phyloP scores from a whole-genome alignment of 2,329 filamentous ascomycete species.

The Phaeosphaeria sp. region DNA sequence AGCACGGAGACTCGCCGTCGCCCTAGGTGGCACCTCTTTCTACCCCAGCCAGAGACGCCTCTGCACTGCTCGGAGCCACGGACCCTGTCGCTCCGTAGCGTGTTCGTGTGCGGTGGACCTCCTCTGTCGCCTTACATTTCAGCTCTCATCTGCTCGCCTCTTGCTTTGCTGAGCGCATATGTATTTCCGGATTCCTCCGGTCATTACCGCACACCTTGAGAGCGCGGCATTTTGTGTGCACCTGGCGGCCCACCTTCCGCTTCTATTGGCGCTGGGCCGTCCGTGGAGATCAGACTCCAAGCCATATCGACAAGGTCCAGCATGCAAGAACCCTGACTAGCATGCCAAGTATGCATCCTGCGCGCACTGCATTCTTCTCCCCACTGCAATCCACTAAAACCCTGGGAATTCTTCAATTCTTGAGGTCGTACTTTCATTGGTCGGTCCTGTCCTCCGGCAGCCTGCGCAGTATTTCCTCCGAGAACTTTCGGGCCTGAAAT shows the following conservation, averaged over 20 bases:
- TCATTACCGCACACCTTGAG: background rate
- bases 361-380: slow-evolving; percentile 12
- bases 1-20: slow-evolving; percentile 15
- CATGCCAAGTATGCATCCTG: slow-evolving; percentile 2
- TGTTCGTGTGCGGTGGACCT: background rate
- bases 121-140: too few species aligned
- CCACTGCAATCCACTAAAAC: slow-evolving; percentile 33
- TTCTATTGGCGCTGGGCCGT: slow-evolving; percentile 27
- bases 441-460: background rate
- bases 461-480: background rate
- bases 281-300: slow-evolving; percentile 21
- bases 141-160: background rate
- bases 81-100: slow-evolving; percentile 16
- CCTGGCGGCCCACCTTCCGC: slow-evolving; percentile 34
- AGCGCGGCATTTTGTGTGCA: slow-evolving; percentile 19
- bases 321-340: slow-evolving; percentile 14
- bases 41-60: slow-evolving; percentile 7
- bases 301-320: slow-evolving; percentile 23
- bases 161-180: background rate
- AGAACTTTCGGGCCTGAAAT: background rate
- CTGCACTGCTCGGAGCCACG: slow-evolving; percentile 21
- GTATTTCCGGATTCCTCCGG: background rate
- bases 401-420: slow-evolving; percentile 26
- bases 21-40: background rate
- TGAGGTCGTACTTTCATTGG: slow-evolving; percentile 3